Evolutionary conservation across 306 rosid genomes (phyloP).

Genomic region (Benincasa hispida): DNA sequence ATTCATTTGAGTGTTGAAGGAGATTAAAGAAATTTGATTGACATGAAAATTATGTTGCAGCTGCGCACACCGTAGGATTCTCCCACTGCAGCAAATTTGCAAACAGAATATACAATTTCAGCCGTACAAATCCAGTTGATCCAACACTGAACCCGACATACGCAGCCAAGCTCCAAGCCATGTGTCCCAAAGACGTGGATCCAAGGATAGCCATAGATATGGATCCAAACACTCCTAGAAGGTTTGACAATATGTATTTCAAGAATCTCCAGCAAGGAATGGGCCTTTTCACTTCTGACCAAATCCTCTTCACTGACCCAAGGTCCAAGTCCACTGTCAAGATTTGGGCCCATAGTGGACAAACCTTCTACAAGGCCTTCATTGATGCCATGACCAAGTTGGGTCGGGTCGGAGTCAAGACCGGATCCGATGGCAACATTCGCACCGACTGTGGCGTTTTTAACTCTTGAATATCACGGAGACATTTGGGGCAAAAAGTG

Average conservation of each 20-base stretch:
- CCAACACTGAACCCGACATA: conserved; percentile 27
- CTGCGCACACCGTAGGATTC: conserved; percentile 64
- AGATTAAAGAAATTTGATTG: no score
- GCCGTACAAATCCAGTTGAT: conserved; percentile 22
- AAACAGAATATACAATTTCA: conserved; percentile 38
- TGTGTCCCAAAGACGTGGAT: conserved; percentile 48
- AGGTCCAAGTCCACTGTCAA: conserved; percentile 40
- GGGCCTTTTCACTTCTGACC: conserved; percentile 57
- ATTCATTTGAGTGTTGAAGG: no score
- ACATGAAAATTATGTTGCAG: conserved; percentile 19
- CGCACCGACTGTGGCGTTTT: conserved; percentile 36
- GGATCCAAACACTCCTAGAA: conserved; percentile 46
- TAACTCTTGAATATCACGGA: not conserved
- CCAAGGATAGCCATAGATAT: conserved; percentile 51
- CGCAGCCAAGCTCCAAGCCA: conserved; percentile 22
- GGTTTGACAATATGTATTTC: conserved; percentile 40
- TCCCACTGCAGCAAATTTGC: conserved; percentile 43
- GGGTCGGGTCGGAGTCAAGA: conserved; percentile 61
- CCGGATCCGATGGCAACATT: conserved; percentile 34
- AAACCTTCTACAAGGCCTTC: conserved; percentile 30
- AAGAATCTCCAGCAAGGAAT: conserved; percentile 45
- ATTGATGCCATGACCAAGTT: conserved; percentile 47
- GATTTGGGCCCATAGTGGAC: conserved; percentile 28
- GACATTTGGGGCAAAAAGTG: no score
- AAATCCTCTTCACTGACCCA: conserved; percentile 34